Percentiles rank a stretch among this genome's conserved stretches.
Evolutionary conservation across 441 rosid genomes (phyloP).

Genomic region (Arabidopsis lyrata): DNA sequence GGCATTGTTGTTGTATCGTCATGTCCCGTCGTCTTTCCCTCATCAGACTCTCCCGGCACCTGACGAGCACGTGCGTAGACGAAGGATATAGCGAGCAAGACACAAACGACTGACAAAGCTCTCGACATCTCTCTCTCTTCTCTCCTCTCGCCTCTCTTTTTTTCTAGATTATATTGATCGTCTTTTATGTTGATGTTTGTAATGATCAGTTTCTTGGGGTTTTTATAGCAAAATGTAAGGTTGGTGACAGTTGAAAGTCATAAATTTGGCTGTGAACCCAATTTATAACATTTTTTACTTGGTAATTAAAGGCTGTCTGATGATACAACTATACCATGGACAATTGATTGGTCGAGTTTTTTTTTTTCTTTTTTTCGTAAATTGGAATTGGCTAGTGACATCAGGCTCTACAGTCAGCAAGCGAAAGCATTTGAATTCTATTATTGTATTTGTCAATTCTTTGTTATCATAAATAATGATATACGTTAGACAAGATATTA

Average conservation of each 20-base stretch:
- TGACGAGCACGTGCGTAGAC: conserved; percentile 44
- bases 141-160: not conserved
- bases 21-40: conserved; percentile 32
- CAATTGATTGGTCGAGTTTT: conserved; percentile 33
- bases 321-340: conserved; percentile 36
- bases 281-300: conserved; percentile 22
- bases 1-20: conserved; percentile 34
- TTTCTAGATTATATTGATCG: conserved; percentile 3
- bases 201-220: conserved; percentile 35
- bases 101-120: conserved; percentile 37
- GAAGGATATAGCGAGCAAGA: conserved; percentile 29
- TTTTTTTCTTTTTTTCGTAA: conserved; percentile 3
- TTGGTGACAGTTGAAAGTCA: conserved; percentile 44
- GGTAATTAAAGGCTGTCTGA: conserved; percentile 33
- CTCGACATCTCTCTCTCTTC: conserved; percentile 31
- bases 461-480: not conserved
- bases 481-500: not conserved
- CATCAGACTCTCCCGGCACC: conserved; percentile 36
- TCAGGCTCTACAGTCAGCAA: too few relatives aligned
- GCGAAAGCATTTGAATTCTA: too few relatives aligned
- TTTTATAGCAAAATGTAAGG: conserved; percentile 39
- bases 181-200: conserved; percentile 29
- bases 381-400: too few relatives aligned
- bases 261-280: conserved; percentile 27
- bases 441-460: too few relatives aligned